phyloP scores from a whole-genome alignment of 2,329 filamentous ascomycete genomes.

The Cordyceps pruinosa region DNA sequence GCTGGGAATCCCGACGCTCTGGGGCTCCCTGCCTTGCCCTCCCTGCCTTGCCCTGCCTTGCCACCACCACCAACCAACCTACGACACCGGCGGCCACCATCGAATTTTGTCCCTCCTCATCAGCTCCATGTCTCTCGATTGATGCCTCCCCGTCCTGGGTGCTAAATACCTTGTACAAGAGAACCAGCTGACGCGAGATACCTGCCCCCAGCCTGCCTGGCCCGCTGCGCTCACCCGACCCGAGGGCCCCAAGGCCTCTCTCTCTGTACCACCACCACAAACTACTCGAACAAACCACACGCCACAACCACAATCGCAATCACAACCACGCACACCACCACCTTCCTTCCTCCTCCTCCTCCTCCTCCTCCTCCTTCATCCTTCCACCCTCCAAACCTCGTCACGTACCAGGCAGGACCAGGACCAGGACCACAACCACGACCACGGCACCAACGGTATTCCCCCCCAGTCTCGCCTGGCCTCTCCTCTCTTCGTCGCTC shows the following conservation, averaged over 20 bases:
- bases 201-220: neutral
- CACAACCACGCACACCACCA: neutral
- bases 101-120: neutral
- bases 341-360: no score
- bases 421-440: no score
- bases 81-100: neutral
- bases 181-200: neutral
- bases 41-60: neutral
- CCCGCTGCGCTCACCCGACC: neutral
- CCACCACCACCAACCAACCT: neutral
- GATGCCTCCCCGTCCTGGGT: neutral
- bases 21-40: neutral
- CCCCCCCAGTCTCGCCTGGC: slow-evolving; percentile 4
- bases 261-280: slow-evolving; percentile 10
- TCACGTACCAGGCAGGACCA: no score
- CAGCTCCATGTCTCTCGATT: neutral
- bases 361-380: no score
- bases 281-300: no score
- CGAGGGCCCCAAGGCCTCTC: no score
- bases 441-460: neutral
- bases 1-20: slow-evolving; percentile 8
- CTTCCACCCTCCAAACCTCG: neutral
- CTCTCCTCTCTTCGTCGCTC: slow-evolving; percentile 3
- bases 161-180: neutral
- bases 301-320: no score